A percentile compares a stretch with the other conserved stretches of the same genome.
phyloP scores from a whole-genome alignment of 2,329 filamentous ascomycete species.

The Pseudogymnoascus sp. region DNA sequence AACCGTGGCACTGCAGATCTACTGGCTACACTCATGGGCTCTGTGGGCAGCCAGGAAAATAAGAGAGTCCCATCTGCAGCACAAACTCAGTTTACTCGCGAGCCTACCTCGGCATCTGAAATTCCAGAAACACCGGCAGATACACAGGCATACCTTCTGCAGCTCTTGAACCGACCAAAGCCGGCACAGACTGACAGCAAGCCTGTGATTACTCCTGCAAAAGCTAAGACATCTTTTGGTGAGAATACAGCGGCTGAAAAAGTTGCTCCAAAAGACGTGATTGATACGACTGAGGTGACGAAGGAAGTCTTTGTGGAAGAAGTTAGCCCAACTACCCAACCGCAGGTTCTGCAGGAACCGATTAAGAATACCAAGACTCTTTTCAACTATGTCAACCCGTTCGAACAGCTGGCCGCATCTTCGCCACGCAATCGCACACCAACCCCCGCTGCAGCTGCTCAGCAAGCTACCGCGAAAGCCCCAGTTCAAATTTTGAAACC shows the following conservation, averaged over 20 bases:
- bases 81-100: slow-evolving; percentile 12
- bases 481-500: slow-evolving; percentile 28
- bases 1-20: slow-evolving; percentile 20
- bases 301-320: slow-evolving; percentile 36
- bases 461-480: slow-evolving; percentile 28
- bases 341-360: slow-evolving; percentile 10
- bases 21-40: slow-evolving; percentile 26
- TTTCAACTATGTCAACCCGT: slow-evolving; percentile 66
- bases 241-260: slow-evolving; percentile 32
- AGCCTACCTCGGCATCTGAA: background rate
- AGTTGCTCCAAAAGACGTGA: slow-evolving; percentile 27
- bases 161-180: slow-evolving; percentile 74
- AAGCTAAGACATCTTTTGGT: slow-evolving; percentile 11
- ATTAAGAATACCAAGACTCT: slow-evolving; percentile 27
- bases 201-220: slow-evolving; percentile 20
- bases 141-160: slow-evolving; percentile 78
- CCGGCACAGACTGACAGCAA: slow-evolving; percentile 46
- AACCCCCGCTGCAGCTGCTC: slow-evolving; percentile 32
- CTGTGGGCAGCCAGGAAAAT: slow-evolving; percentile 13
- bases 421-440: slow-evolving; percentile 53
- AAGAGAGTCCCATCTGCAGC: slow-evolving; percentile 11
- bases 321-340: slow-evolving; percentile 18
- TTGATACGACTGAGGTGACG: slow-evolving; percentile 35
- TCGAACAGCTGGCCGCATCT: slow-evolving; percentile 59
- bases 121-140: slow-evolving; percentile 42